Evolutionary conservation across 1,284 basidiomycete species (phyloP).

Genomic region (Mycosarcoma mackinlayi): DNA sequence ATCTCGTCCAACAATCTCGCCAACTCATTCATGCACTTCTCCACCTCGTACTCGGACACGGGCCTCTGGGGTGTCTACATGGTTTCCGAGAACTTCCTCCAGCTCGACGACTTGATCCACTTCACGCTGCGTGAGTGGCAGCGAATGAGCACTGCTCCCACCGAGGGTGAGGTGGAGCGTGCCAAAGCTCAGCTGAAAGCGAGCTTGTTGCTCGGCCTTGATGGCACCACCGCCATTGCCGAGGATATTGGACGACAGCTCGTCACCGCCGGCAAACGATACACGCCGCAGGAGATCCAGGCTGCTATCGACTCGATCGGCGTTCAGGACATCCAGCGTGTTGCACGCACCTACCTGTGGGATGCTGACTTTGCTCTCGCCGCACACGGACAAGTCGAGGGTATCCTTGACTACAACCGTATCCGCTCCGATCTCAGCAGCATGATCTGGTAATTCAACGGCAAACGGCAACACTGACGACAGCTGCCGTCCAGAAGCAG

Average conservation of each 20-base stretch:
- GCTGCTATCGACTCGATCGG: slow-evolving; percentile 88
- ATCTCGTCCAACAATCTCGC: slow-evolving; percentile 94
- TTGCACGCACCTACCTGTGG: slow-evolving; percentile 96
- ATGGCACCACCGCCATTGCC: slow-evolving; percentile 94
- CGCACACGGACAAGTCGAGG: slow-evolving; percentile 72
- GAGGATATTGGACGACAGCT: slow-evolving; percentile 98
- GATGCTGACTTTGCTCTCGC: slow-evolving; percentile 77
- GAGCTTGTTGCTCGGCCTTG: slow-evolving; percentile 86
- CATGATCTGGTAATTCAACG: slow-evolving; percentile 63
- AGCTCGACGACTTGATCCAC: slow-evolving; percentile 93
- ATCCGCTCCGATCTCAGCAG: slow-evolving; percentile 68
- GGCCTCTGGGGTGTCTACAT: slow-evolving; percentile 99
- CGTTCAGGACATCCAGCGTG: slow-evolving; percentile 89
- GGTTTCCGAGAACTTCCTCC: slow-evolving; percentile 82
- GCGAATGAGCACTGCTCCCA: slow-evolving; percentile 89
- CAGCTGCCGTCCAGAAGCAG: too few relatives aligned
- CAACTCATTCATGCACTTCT: slow-evolving; percentile 99
- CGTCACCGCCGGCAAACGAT: slow-evolving; percentile 83
- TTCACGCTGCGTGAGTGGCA: slow-evolving; percentile 98
- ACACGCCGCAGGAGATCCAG: slow-evolving; percentile 93
- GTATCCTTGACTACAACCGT: slow-evolving; percentile 74
- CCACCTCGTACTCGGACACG: slow-evolving; percentile 98
- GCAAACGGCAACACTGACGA: neutral
- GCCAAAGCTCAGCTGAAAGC: slow-evolving; percentile 99
- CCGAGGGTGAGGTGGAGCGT: slow-evolving; percentile 88